A percentile compares a stretch with the other conserved stretches of the same genome.
phyloP scores from a whole-genome alignment of 371 early-diverging fungal genomes.

The Saksenaea oblongispora region DNA sequence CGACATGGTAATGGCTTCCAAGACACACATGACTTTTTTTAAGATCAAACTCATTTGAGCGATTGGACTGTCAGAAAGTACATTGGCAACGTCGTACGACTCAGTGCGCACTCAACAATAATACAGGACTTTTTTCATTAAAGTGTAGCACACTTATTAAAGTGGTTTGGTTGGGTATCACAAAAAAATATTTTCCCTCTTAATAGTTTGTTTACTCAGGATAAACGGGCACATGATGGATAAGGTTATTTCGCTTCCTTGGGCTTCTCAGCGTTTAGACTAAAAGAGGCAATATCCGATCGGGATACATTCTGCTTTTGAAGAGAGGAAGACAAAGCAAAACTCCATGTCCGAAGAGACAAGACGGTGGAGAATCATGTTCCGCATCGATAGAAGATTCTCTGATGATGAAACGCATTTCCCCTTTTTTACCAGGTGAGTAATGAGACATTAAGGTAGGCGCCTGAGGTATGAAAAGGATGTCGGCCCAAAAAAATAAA shows the following conservation, averaged over 20 bases:
- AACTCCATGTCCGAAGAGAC: neutral
- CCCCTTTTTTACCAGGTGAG: neutral
- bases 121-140: neutral
- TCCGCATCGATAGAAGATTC: neutral
- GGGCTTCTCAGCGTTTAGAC: neutral
- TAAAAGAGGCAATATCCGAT: neutral
- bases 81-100: neutral
- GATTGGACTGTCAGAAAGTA: neutral
- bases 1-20: neutral
- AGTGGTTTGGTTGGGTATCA: neutral
- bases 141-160: conserved; percentile 6
- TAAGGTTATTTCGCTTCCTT: neutral
- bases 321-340: neutral
- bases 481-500: no score
- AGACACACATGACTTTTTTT: neutral
- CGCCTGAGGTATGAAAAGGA: no score
- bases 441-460: no score
- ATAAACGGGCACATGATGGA: neutral
- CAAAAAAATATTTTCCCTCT: neutral
- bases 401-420: neutral
- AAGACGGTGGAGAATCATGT: neutral
- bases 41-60: neutral
- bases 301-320: neutral
- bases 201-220: conserved; percentile 4
- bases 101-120: neutral